Evolutionary conservation across 2,329 filamentous ascomycete genomes (phyloP).

Genomic region (Aspergillus hiratsukae): DNA sequence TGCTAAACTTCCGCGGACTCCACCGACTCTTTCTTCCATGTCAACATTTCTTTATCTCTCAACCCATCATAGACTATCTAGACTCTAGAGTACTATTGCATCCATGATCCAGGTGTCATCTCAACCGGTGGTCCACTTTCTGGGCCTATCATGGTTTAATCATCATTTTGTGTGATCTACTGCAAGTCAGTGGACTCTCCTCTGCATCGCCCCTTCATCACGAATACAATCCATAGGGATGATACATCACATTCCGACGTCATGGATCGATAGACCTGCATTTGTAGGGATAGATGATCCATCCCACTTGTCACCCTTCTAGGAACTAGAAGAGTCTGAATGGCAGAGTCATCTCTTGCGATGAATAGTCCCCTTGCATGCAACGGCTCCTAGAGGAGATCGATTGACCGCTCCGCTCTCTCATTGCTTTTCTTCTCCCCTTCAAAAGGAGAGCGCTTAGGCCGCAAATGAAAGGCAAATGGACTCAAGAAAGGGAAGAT

Average conservation of each 20-base stretch:
- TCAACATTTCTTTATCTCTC: not conserved
- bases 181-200: not conserved
- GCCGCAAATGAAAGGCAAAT: not conserved
- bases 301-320: not conserved
- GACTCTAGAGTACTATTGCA: not conserved
- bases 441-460: not conserved
- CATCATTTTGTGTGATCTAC: not conserved
- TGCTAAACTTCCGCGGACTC: not conserved
- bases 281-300: not conserved
- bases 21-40: not conserved
- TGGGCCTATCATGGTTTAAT: not conserved
- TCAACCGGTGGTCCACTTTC: not conserved
- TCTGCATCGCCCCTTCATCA: not conserved
- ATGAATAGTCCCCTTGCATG: not conserved
- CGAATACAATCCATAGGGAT: not conserved
- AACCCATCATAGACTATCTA: not conserved
- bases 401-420: not conserved
- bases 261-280: not conserved
- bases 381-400: not conserved
- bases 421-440: not conserved
- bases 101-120: not conserved
- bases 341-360: not conserved
- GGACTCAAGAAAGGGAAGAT: not conserved
- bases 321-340: not conserved
- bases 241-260: conserved; percentile 21